Percentiles rank a stretch among this genome's conserved stretches.
phyloP scores from a whole-genome alignment of 1,139 yeast species.

The Hanseniaspora uvarum region DNA sequence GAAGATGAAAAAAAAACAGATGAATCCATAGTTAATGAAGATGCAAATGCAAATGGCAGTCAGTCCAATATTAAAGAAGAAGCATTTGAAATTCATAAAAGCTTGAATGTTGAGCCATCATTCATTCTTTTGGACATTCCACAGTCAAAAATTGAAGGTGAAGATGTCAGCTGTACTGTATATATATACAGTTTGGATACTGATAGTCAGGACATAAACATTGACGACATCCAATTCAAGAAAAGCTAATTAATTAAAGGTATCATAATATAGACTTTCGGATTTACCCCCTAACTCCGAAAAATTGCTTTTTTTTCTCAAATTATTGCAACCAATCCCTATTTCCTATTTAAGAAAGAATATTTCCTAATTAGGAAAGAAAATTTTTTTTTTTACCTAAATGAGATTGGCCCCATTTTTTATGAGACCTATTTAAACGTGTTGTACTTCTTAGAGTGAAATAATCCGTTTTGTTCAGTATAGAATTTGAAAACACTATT shows the following conservation, averaged over 20 bases:
- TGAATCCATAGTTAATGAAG: too few relatives aligned
- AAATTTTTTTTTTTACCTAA: too few relatives aligned
- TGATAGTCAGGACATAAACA: constrained; percentile 71
- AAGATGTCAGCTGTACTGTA: constrained; percentile 43
- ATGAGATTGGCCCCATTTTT: too few relatives aligned
- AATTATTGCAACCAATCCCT: not conserved
- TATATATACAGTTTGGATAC: constrained; percentile 68
- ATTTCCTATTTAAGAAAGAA: not conserved
- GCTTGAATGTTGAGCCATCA: constrained; percentile 55
- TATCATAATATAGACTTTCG: not conserved
- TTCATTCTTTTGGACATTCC: constrained; percentile 81
- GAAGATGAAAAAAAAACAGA: too few relatives aligned
- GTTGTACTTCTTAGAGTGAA: not conserved
- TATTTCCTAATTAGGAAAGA: too few relatives aligned
- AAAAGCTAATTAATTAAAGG: constrained; percentile 38
- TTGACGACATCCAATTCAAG: constrained; percentile 75
- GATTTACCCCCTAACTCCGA: too few relatives aligned
- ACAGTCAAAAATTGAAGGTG: constrained; percentile 38
- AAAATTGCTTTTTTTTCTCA: constrained; percentile 2
- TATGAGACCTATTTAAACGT: not conserved
- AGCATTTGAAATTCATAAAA: constrained; percentile 27
- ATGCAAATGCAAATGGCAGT: not conserved
- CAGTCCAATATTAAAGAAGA: not conserved
- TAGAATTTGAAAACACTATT: not conserved
- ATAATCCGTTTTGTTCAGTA: too few relatives aligned